Base-by-base conservation (phyloP, 192 early-diverging fungal species). In the Diversispora eburnea region DNA sequence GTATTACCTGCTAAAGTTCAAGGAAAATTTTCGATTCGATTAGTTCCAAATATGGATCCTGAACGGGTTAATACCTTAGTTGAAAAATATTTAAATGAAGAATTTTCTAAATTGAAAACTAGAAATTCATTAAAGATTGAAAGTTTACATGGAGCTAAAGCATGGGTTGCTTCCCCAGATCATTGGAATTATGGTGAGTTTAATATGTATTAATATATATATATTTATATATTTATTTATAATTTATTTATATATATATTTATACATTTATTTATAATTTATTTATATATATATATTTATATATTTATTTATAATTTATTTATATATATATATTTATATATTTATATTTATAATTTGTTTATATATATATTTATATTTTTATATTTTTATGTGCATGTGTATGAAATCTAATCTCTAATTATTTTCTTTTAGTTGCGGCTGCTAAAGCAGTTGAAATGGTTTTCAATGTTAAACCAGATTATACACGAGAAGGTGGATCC, bases 21-120 rank as follows among this genome's bases (percentile, higher is more conserved):
- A 73, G 97, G 97, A 76, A 99, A 99, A 88, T 99, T 99, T 88
- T 97, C 95, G 47, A 94, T 99, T 83, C 93, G 97, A 79, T 91
- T 88, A 4, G 97, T 98, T 51, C 92, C 96, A 74, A 89, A 95
- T 84, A 94, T 95, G 90, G 86, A 91, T n/a, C 93, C 92, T 45
- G 89, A 90, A 65, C 81, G 86, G 73, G 88, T 99, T 57, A 85
- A 89, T 65, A 80, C 86, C 74, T 78, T 89, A 20, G 95, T 98
- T 12, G 84, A 83, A 57, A 81, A 88, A 70, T 90, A 91, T 77
- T 77, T 96, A 56, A 80, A 88, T 0, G 83, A 76, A n/a, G 95
- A 97, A 82, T 97, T 97, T 85, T 87, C 82, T 72, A 94, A 97
- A 86, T 84, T 99, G 43, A 85, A 85, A 46, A 90, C 84, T 87